These are phyloP conservation scores for Malbranchea zuffiana DNA, from an alignment of 2,329 filamentous ascomycete genomes.

Conservation along the genomic window DNA sequence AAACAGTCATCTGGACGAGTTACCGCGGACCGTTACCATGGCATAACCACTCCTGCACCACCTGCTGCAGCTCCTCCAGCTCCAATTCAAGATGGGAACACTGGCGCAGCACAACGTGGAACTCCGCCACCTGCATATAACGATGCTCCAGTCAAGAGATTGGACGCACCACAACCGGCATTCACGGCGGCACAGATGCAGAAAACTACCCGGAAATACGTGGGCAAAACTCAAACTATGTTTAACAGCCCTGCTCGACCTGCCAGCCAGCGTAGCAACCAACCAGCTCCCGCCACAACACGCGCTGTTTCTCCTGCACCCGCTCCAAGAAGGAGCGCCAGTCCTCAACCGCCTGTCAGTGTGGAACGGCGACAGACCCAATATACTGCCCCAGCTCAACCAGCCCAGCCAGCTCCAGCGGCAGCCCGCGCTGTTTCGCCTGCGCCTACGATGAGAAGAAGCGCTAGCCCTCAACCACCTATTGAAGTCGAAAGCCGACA, in stretches of 20 bases:
- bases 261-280: constrained; percentile 18
- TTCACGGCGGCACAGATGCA: constrained; percentile 94
- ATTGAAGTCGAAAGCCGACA: constrained; percentile 20
- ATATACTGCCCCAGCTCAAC: constrained; percentile 17
- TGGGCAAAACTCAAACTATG: constrained; percentile 69
- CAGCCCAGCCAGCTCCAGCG: constrained; percentile 25
- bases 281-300: constrained; percentile 28
- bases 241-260: constrained; percentile 41
- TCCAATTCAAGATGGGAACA: constrained; percentile 16
- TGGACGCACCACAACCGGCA: constrained; percentile 82
- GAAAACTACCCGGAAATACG: constrained; percentile 81
- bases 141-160: constrained; percentile 56
- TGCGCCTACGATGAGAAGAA: constrained; percentile 28
- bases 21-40: constrained; percentile 91
- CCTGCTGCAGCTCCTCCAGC: constrained; percentile 27
- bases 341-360: constrained; percentile 22
- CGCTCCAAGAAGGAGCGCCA: constrained; percentile 29
- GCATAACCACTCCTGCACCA: constrained; percentile 71
- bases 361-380: too few relatives aligned
- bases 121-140: constrained; percentile 86
- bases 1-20: constrained; percentile 76
- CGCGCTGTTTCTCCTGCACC: constrained; percentile 29
- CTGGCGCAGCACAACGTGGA: constrained; percentile 49
- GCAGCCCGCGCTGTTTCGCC: constrained; percentile 29
- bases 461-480: constrained; percentile 26